Evolutionary conservation across 257 asterid genomes (phyloP).

Genomic region (Rubia yunnanensis): DNA sequence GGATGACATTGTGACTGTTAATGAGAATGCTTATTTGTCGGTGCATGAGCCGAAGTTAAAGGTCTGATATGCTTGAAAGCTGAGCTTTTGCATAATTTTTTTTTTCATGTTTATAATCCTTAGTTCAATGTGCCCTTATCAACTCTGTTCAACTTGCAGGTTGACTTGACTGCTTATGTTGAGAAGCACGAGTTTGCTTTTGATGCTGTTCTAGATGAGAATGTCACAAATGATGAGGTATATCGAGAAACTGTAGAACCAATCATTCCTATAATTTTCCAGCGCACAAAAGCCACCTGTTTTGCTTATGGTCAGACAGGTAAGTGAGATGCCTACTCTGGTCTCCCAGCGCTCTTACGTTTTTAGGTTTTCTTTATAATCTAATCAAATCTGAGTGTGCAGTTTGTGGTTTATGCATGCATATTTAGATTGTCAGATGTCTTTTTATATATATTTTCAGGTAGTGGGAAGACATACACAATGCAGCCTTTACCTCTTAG

Average conservation of each 20-base stretch:
- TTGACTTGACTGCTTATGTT: conserved; percentile 95
- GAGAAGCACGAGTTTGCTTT: conserved; percentile 96
- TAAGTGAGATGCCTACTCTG: conserved; percentile 20
- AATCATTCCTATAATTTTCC: conserved; percentile 86
- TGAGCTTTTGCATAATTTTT: background rate
- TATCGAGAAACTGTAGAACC: conserved; percentile 92
- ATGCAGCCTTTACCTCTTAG: conserved; percentile 98
- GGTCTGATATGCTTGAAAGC: conserved; percentile 32
- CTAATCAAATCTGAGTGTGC: background rate
- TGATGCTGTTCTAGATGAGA: conserved; percentile 92
- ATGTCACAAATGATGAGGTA: conserved; percentile 94
- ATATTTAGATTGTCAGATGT: background rate
- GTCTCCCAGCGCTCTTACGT: background rate
- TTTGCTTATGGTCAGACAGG: conserved; percentile 99
- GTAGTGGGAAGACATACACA: conserved; percentile 96
- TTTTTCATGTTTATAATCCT: conserved; percentile 1
- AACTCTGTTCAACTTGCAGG: conserved; percentile 37
- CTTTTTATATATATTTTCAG: conserved; percentile 27
- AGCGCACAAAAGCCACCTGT: conserved; percentile 94
- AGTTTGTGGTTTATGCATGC: background rate
- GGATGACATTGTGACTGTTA: conserved; percentile 79
- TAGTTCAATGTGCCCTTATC: conserved; percentile 21
- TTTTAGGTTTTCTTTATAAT: background rate
- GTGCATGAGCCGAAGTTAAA: conserved; percentile 91
- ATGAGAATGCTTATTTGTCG: conserved; percentile 60